phyloP scores from a whole-genome alignment of 306 rosid species.

The Ceratonia siliqua region DNA sequence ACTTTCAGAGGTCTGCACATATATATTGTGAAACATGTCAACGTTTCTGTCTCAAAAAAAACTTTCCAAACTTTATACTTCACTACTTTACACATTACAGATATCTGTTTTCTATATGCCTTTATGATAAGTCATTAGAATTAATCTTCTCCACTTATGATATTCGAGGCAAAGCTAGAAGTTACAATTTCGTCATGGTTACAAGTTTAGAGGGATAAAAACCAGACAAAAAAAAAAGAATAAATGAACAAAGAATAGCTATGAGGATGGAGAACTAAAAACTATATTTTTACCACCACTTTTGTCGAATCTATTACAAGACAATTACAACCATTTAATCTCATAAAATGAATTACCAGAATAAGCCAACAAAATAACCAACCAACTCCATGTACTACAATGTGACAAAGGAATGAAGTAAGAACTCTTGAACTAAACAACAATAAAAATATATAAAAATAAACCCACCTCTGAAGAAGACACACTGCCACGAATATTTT shows the following conservation, averaged over 20 bases:
- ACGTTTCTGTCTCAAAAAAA: not conserved
- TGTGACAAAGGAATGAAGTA: not conserved
- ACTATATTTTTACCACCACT: conserved; percentile 1
- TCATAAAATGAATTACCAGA: not conserved
- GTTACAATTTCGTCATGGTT: not conserved
- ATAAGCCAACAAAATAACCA: not conserved
- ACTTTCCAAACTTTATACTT: not conserved
- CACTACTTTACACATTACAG: not conserved
- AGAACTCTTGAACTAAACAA: not conserved
- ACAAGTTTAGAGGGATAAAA: not conserved
- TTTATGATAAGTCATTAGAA: not conserved
- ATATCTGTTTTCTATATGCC: not conserved
- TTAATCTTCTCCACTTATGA: not conserved
- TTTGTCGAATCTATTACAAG: not conserved
- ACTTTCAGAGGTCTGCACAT: conserved; percentile 64
- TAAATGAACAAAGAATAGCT: conserved; percentile 8
- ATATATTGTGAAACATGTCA: conserved; percentile 23
- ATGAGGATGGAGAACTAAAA: not conserved
- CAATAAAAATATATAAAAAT: not conserved
- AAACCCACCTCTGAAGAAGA: conserved; percentile 62
- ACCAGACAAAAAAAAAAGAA: not conserved
- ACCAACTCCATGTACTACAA: not conserved
- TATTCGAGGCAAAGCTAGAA: conserved; percentile 5
- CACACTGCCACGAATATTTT: conserved; percentile 60
- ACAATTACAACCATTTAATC: not conserved